phyloP scores from a whole-genome alignment of 495 filamentous ascomycete genomes.

The Patellaria atrata region DNA sequence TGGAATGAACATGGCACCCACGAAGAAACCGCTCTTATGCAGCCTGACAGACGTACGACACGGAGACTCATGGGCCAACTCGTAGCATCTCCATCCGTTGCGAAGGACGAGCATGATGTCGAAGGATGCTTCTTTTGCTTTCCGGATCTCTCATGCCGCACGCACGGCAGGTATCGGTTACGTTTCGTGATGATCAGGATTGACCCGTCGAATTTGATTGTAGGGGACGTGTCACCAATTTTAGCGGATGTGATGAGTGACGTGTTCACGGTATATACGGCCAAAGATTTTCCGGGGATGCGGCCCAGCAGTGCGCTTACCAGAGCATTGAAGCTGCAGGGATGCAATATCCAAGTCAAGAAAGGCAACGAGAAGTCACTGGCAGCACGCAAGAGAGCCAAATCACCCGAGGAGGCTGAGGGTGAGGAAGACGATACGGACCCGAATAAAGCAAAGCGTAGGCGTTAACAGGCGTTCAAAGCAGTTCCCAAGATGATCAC shows the following conservation, averaged over 20 bases:
- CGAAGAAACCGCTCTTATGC: slow-evolving; percentile 40
- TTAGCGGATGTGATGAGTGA: slow-evolving; percentile 58
- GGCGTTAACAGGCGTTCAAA: slow-evolving; percentile 20
- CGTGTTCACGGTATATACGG: slow-evolving; percentile 75
- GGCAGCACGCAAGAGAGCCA: slow-evolving; percentile 21
- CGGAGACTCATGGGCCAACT: slow-evolving; percentile 67
- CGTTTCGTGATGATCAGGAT: slow-evolving; percentile 80
- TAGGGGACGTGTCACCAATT: slow-evolving; percentile 45
- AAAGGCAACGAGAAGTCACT: slow-evolving; percentile 57
- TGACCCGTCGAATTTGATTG: slow-evolving; percentile 34
- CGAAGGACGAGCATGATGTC: slow-evolving; percentile 46
- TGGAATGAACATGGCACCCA: slow-evolving; percentile 46
- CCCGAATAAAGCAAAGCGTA: slow-evolving; percentile 12
- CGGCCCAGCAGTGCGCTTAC: slow-evolving; percentile 53
- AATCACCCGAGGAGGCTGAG: slow-evolving; percentile 21
- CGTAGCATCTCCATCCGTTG: slow-evolving; percentile 59
- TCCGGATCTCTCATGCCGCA: slow-evolving; percentile 82
- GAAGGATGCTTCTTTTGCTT: slow-evolving; percentile 90
- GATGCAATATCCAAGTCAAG: slow-evolving; percentile 65
- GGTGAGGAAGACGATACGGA: slow-evolving; percentile 35
- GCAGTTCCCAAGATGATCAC: too few species aligned
- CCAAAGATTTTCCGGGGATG: slow-evolving; percentile 98
- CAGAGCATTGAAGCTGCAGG: slow-evolving; percentile 56
- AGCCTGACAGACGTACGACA: slow-evolving; percentile 30
- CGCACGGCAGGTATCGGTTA: slow-evolving; percentile 67